These are phyloP conservation scores for Clavispora phyllophila DNA, from an alignment of 805 yeast genomes.

Conservation along the genomic window DNA sequence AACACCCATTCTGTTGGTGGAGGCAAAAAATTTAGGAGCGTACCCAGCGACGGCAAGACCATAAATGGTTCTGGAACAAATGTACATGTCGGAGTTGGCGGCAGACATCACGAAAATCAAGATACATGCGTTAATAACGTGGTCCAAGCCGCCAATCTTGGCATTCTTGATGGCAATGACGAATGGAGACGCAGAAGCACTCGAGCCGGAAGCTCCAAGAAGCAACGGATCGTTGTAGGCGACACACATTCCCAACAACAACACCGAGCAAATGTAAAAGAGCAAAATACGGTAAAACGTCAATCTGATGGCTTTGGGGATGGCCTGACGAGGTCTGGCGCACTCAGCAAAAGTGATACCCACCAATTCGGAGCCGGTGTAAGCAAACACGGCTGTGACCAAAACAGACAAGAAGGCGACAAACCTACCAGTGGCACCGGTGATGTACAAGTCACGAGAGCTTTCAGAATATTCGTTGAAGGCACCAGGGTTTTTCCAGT, in stretches of 20 bases:
- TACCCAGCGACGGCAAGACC: slow-evolving; percentile 18
- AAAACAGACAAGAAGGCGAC: slow-evolving; percentile 58
- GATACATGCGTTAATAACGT: slow-evolving; percentile 17
- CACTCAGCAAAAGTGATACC: slow-evolving; percentile 76
- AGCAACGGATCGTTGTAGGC: slow-evolving; percentile 16
- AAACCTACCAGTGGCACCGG: slow-evolving; percentile 49
- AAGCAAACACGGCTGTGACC: slow-evolving; percentile 65
- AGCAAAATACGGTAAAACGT: slow-evolving; percentile 62
- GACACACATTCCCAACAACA: slow-evolving; percentile 62
- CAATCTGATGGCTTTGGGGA: slow-evolving; percentile 67
- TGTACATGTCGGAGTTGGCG: slow-evolving; percentile 20
- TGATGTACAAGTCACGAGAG: slow-evolving; percentile 28
- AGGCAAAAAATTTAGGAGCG: slow-evolving; percentile 36
- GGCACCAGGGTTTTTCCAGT: slow-evolving; percentile 68
- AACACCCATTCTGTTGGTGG: slow-evolving; percentile 56
- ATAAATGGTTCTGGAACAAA: slow-evolving; percentile 17
- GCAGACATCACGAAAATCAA: slow-evolving; percentile 19
- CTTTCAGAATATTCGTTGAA: slow-evolving; percentile 45
- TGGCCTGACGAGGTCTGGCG: slow-evolving; percentile 55
- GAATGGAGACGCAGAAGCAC: slow-evolving; percentile 17
- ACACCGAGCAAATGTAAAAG: slow-evolving; percentile 58
- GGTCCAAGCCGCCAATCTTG: slow-evolving; percentile 17
- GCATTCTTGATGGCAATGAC: slow-evolving; percentile 21
- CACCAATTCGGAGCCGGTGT: slow-evolving; percentile 63
- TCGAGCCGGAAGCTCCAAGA: slow-evolving; percentile 12